Percentiles rank a stretch among this genome's conserved stretches.
Conservation (phyloP, 352 stramenopile genomes). For the Phytophthora litchii region DNA sequence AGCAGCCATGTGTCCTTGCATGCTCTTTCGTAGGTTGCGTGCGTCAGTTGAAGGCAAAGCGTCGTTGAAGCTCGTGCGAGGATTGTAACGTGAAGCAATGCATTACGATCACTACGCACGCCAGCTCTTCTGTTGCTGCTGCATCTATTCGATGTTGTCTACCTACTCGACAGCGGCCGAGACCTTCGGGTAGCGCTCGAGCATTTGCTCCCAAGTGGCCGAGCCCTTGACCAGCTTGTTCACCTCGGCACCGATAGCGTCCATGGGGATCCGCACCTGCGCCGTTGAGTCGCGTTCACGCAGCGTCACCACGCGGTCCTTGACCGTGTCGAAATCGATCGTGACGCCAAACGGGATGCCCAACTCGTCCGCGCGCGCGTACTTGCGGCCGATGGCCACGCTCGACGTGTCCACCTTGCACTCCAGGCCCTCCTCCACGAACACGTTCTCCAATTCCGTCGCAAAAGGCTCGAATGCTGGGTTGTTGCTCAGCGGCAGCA, state of each 20-base stretch:
- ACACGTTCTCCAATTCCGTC: constrained; percentile 75
- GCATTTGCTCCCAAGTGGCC: constrained; percentile 83
- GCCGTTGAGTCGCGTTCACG: constrained; percentile 97
- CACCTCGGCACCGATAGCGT: constrained; percentile 80
- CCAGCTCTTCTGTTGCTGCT: constrained; percentile 7
- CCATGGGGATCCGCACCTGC: constrained; percentile 95
- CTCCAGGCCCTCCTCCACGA: constrained; percentile 69
- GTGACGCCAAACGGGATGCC: constrained; percentile 98
- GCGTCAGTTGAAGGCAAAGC: constrained; percentile 13
- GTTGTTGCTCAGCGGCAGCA: constrained; percentile 94
- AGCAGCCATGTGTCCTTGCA: neutral
- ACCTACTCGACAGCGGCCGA: constrained; percentile 42
- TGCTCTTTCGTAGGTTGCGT: constrained; percentile 24
- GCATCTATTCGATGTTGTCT: constrained; percentile 14
- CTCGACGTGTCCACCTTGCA: constrained; percentile 96
- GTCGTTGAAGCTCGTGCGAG: neutral
- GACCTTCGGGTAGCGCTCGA: constrained; percentile 86
- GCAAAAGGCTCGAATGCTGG: constrained; percentile 82
- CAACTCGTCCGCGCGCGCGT: constrained; percentile 97
- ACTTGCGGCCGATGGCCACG: constrained; percentile 95
- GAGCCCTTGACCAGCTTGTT: constrained; percentile 88
- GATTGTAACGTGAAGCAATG: constrained; percentile 16
- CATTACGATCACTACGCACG: constrained; percentile 19
- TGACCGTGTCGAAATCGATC: constrained; percentile 97
- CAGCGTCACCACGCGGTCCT: constrained; percentile 94